Base-by-base conservation (phyloP, 2,329 filamentous ascomycete genomes). In the Hypomyces perniciosus region DNA sequence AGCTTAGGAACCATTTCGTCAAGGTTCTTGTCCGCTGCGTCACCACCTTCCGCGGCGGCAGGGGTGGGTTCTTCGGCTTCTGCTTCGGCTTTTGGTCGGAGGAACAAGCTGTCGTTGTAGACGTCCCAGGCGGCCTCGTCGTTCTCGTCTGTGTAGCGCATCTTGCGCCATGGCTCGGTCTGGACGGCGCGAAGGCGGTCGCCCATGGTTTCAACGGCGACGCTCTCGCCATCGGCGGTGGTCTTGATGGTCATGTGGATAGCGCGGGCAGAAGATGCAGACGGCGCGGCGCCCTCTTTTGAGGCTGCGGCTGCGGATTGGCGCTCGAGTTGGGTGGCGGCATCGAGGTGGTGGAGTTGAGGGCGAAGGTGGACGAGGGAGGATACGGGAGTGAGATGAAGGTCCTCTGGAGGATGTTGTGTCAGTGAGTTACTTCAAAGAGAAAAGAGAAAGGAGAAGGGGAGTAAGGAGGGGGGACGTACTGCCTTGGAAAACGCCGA, bases 281-380 rank as follows among this genome's bases (percentile, higher is more conserved):
- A 57, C 1, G 64, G 60, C 60, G 69, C 55, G 4, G 61, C 64
- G 7, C 58, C 57, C 20, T 65, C 57, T 27, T 68, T 67, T 49
- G 67, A 65, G 67, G 70, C 62, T 30, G 68, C 67, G 12, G 64
- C 59, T 47, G 63, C 62, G 65, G 72, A 68, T 44, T 68, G 67
- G 39, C 75, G 74, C 34, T 86, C 82, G 50, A 88, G 78, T 61
- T 96, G 90, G 43, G 85, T 77, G 42, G 83, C 71, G 4, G 93
- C 92, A 69, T 97, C 93, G 59, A 97, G 78, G 70, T 97, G 90
- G 69, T 96, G 90, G 54, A 95, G 86, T 63, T 96, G 89, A 0
- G 93, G 90, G 4, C 91, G 87, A 63, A 99, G 83, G 65, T 95
- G 89, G 39, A 95, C 87, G 41, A 96, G 81, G 2, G 88, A 86